These are phyloP conservation scores for Dictyostelium gargantuum DNA, from an alignment of 208 protist species.

Conservation along the genomic window DNA sequence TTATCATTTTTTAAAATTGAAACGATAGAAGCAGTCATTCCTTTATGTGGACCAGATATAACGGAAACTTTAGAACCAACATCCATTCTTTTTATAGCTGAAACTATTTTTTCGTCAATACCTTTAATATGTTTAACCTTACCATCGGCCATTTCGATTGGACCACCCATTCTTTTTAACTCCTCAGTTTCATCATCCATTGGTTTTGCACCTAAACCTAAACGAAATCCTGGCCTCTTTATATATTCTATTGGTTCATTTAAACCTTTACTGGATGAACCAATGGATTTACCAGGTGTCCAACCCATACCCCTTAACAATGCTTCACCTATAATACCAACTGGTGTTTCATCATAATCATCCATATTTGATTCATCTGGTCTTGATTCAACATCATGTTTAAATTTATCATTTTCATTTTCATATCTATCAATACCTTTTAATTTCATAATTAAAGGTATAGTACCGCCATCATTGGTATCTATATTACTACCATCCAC, in stretches of 20 bases:
- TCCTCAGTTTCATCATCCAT: background rate
- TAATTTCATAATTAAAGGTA: conserved; percentile 49
- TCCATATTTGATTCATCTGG: background rate
- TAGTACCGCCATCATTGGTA: background rate
- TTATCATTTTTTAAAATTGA: conserved; percentile 4
- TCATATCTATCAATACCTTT: conserved; percentile 3
- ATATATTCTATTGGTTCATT: conserved; percentile 7
- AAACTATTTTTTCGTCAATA: background rate
- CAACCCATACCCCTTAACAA: conserved; percentile 60
- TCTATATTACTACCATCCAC: background rate
- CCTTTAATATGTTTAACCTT: background rate
- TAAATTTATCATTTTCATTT: conserved; percentile 56
- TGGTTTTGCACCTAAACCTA: conserved; percentile 56
- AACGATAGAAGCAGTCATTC: background rate
- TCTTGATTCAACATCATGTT: conserved; percentile 16
- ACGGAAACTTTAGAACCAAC: background rate
- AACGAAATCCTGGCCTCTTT: background rate
- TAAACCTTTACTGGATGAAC: background rate
- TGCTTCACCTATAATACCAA: conserved; percentile 47
- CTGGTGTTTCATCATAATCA: conserved; percentile 50
- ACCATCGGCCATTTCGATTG: background rate
- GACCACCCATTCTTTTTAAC: background rate
- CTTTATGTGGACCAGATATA: background rate
- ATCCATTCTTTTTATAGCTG: background rate
- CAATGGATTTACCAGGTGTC: conserved; percentile 39